Conservation (phyloP, 306 rosid species). For the Prinsepia uniflora region DNA sequence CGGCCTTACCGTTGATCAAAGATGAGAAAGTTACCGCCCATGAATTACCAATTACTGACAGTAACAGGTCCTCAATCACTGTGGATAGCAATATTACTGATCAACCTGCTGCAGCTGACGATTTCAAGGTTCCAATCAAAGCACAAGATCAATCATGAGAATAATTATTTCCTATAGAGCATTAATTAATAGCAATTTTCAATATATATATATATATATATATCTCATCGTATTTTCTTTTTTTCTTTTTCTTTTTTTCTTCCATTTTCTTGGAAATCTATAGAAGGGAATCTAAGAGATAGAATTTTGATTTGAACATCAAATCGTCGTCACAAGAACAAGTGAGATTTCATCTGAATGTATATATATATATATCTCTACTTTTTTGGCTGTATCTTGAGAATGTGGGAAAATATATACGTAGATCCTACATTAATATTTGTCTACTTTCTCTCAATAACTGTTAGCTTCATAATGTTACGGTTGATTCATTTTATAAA, state of each 20-base stretch:
- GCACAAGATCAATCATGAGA: conserved; percentile 7
- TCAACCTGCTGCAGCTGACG: conserved; percentile 23
- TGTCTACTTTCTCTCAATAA: not conserved
- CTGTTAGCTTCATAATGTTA: too few species aligned
- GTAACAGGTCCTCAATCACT: conserved; percentile 26
- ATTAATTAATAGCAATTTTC: conserved; percentile 1
- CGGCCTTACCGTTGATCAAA: conserved; percentile 12
- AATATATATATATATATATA: too few species aligned
- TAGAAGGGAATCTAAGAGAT: not conserved
- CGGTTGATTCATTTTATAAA: not conserved
- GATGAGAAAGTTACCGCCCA: conserved; percentile 35
- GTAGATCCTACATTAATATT: not conserved
- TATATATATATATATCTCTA: too few species aligned
- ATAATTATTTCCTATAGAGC: not conserved
- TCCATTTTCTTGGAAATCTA: not conserved
- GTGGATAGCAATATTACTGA: conserved; percentile 21
- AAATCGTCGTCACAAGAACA: not conserved
- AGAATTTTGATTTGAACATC: not conserved
- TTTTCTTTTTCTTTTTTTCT: not conserved
- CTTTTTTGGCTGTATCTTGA: conserved; percentile 9
- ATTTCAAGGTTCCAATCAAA: conserved; percentile 15
- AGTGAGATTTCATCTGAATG: not conserved
- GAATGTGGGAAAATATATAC: conserved; percentile 1
- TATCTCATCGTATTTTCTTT: too few species aligned
- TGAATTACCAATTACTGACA: conserved; percentile 56